Base-by-base conservation (phyloP, 2,329 filamentous ascomycete species). In the Macrophomina tecta region DNA sequence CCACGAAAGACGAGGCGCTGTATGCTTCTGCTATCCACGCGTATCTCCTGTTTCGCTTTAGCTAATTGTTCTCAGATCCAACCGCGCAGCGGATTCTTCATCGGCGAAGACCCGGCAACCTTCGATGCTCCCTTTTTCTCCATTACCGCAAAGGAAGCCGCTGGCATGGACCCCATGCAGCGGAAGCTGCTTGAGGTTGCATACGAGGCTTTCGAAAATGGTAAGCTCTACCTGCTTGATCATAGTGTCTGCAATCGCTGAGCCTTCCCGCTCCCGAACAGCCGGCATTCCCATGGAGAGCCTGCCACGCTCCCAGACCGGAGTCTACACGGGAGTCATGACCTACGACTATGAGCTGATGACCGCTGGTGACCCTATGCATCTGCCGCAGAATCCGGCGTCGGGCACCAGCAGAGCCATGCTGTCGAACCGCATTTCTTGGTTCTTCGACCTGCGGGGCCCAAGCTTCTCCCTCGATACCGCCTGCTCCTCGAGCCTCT, bases 401-500 rank as follows among this genome's bases (percentile, higher is more conserved):
- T 69, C 66, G 9, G 69, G 70, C 52, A 49, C 55, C 32, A 32
- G 60, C 58, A 18, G 34, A 55, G 58, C 5, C 73, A 74, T 51
- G 73, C 74, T 58, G 70, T 74, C 0, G 42, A 76, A 76, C 66
- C 69, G 73, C 1, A 71, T 76, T 8, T 72, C 69, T 0, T 72
- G 73, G 52, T 74, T 75, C 61, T 76, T 74, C 60, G 73, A 76
- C 56, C 61, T 73, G 67, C 68, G 66, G 23, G 76, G 74, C 9
- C 74, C 75, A 4, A 65, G 70, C 23, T 72, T 78, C 18, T 75
- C 73, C 52, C 55, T 78, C 45, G 75, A 77, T 34, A 78, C 76
- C 5, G 76, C 73, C 2, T 78, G 76, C 64, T 76, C 74, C 1
- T 72, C 71, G 1, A 71, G 71, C 60, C 40, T 77, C 52, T 65